Conservation (phyloP, 495 filamentous ascomycete genomes). For the Hypoxylon fuscum region DNA sequence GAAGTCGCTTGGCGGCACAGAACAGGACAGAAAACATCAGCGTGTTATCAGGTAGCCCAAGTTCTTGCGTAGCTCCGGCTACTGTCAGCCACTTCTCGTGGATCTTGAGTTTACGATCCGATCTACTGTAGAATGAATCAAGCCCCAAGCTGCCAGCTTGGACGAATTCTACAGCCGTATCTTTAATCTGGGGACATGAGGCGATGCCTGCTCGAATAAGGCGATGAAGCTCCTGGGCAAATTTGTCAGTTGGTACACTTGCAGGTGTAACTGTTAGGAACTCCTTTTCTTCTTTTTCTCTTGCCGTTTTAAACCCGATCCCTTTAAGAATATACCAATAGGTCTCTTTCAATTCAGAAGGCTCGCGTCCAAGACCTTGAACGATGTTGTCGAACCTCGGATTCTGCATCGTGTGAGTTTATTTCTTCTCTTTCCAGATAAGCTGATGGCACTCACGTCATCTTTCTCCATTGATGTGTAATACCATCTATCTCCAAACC, state of each 20-base stretch:
- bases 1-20: constrained; percentile 2
- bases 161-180: constrained; percentile 1
- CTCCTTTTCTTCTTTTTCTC: constrained; percentile 18
- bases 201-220: neutral
- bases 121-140: constrained; percentile 17
- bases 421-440: neutral
- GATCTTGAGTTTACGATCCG: constrained; percentile 7
- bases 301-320: constrained; percentile 23
- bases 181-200: neutral
- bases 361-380: constrained; percentile 17
- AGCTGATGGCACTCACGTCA: constrained; percentile 7
- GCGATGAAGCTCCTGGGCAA: too few species aligned
- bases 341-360: constrained; percentile 15
- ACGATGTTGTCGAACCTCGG: constrained; percentile 18
- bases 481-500: constrained; percentile 23
- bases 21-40: constrained; percentile 3
- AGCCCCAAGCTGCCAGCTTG: constrained; percentile 1
- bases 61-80: constrained; percentile 5
- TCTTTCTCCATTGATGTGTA: constrained; percentile 19
- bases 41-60: neutral
- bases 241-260: neutral
- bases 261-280: neutral
- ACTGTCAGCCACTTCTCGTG: constrained; percentile 34
- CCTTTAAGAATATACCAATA: constrained; percentile 32
- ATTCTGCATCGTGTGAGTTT: constrained; percentile 20